Conservation (phyloP, 2,329 filamentous ascomycete genomes). For the Hymenoscyphus occultus region DNA sequence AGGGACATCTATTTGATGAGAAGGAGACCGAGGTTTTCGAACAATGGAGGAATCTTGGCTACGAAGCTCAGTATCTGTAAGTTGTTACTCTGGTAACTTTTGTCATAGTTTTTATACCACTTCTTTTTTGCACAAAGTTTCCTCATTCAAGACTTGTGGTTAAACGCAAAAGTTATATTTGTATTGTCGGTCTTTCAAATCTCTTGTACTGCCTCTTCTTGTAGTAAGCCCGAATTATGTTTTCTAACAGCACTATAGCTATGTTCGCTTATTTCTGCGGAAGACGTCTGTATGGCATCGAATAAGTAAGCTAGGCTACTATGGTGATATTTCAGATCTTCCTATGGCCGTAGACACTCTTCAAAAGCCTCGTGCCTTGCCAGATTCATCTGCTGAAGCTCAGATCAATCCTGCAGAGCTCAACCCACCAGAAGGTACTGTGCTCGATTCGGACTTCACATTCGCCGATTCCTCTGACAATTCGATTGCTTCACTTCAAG, state of each 20-base stretch:
- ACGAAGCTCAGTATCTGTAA: slow-evolving; percentile 88
- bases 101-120: not conserved
- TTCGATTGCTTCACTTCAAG: slow-evolving; percentile 72
- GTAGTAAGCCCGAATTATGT: not conserved
- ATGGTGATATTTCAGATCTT: slow-evolving; percentile 77
- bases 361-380: slow-evolving; percentile 56
- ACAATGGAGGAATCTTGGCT: slow-evolving; percentile 69
- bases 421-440: slow-evolving; percentile 44
- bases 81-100: slow-evolving; percentile 36
- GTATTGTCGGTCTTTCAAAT: not conserved
- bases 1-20: slow-evolving; percentile 80
- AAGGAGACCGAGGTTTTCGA: slow-evolving; percentile 75
- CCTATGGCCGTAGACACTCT: slow-evolving; percentile 62
- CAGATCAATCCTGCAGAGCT: slow-evolving; percentile 44
- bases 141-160: not conserved
- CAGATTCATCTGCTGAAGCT: slow-evolving; percentile 35
- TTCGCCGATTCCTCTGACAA: slow-evolving; percentile 80
- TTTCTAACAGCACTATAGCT: slow-evolving; percentile 48
- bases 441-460: slow-evolving; percentile 57
- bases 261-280: slow-evolving; percentile 87
- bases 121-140: not conserved
- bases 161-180: not conserved
- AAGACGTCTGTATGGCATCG: slow-evolving; percentile 93
- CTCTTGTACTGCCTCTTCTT: not conserved
- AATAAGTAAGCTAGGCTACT: slow-evolving; percentile 71